Evolutionary conservation across 2,329 filamentous ascomycete genomes (phyloP), one percentile per base, ranked within the genome.

Genomic region (Didymella arachidicola): DNA sequence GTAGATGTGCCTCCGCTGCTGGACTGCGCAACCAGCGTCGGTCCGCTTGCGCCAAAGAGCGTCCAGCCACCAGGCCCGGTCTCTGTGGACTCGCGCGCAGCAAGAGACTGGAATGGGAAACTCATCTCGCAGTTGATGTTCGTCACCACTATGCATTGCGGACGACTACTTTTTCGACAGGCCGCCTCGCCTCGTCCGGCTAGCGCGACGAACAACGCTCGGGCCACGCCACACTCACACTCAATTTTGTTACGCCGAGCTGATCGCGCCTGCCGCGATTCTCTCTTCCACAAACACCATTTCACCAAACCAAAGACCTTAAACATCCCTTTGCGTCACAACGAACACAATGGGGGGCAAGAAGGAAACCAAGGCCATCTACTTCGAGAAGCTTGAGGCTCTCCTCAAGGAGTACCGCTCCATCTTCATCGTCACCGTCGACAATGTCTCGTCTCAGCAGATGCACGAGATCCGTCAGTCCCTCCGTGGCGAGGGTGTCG

Each of bases 371-470:
- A 99, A 98, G 89, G 87, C 92, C 81, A 91, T 82, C 81, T 97
- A 99, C 89, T 99, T 99, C 87, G 94, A 97, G 83, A 98, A 98
- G 93, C 93, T 99, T 82, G 96, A 97, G 90, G 82, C 82, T 83
- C 89, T 98, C 81, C 90, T 99, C 81, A 92, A 98, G 86, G 89
- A 93, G 81, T 98, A 96, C 90, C 88, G 88, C 82, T 94, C 91
- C 79, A 91, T 98, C 86, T 98, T 99, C 92, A 93, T 99, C 82
- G 93, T 97, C 82, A 88, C 80, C 79, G 77, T 79, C 67, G 77
- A 98, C 92, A 99, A 98, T 99, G 95, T 99, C 89, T 92, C 90
- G 82, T 99, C 95, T 74, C 95, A 99, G 89, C 96, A 99, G 89
- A 99, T 99, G 96, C 95, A 99, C 92, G 95, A 99, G 89, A 98